Conservation (phyloP, 2,329 filamentous ascomycete species). For the Colletotrichum truncatum region DNA sequence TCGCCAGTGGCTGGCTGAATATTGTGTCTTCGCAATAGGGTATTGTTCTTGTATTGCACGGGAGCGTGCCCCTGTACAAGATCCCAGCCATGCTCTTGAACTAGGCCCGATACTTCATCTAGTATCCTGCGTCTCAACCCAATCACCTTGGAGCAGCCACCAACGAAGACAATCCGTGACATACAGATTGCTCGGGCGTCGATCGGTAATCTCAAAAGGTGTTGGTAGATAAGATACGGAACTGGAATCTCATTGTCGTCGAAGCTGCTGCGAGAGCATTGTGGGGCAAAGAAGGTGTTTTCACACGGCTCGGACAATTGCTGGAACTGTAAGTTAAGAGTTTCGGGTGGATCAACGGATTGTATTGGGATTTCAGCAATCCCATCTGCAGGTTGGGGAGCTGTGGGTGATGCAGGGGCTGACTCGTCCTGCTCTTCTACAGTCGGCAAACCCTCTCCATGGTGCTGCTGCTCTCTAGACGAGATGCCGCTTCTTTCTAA, state of each 20-base stretch:
- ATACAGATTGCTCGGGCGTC: constrained; percentile 89
- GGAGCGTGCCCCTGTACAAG: constrained; percentile 76
- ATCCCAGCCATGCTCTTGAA: constrained; percentile 80
- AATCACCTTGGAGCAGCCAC: constrained; percentile 80
- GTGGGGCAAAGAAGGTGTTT: constrained; percentile 73
- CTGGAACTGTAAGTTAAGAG: constrained; percentile 71
- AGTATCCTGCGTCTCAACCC: constrained; percentile 83
- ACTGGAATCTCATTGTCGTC: constrained; percentile 90
- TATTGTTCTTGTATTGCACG: constrained; percentile 59
- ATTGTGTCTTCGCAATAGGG: constrained; percentile 48
- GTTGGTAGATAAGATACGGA: constrained; percentile 78
- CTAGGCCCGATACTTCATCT: constrained; percentile 75
- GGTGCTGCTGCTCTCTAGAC: constrained; percentile 26
- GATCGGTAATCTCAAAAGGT: constrained; percentile 78
- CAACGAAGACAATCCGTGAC: constrained; percentile 87
- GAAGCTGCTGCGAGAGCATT: constrained; percentile 62
- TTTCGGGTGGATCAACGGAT: constrained; percentile 59
- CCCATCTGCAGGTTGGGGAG: constrained; percentile 33
- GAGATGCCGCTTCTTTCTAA: neutral
- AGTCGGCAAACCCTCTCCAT: constrained; percentile 54
- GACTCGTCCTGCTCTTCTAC: constrained; percentile 67
- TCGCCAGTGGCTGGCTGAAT: constrained; percentile 33
- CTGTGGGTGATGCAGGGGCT: constrained; percentile 20
- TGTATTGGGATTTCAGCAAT: constrained; percentile 54
- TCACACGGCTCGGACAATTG: constrained; percentile 80